Percentiles rank a stretch among this genome's conserved stretches.
These are phyloP conservation scores for Tetrahymena borealis DNA, from an alignment of 73 alveolate species.

Conservation along the genomic window DNA sequence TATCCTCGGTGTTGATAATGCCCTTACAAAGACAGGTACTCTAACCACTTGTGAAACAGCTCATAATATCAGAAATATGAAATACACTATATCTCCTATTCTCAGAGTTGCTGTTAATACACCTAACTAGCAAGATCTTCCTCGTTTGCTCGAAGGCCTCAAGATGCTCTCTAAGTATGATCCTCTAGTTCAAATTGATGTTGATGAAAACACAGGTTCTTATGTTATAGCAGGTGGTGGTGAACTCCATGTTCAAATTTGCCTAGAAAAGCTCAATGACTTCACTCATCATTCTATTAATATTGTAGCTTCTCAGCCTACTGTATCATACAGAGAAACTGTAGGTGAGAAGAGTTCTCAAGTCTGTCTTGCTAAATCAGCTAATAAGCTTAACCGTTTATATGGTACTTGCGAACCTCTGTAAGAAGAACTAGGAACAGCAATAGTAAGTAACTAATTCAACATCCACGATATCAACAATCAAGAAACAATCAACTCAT, in stretches of 20 bases:
- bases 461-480: constrained; percentile 43
- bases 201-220: constrained; percentile 45
- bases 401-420: not conserved
- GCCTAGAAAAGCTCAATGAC: constrained; percentile 49
- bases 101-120: constrained; percentile 45
- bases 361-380: not conserved
- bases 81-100: constrained; percentile 54
- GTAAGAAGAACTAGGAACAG: not conserved
- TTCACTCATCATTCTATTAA: constrained; percentile 25
- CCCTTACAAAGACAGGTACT: constrained; percentile 43
- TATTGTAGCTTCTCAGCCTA: constrained; percentile 43
- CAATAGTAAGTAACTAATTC: constrained; percentile 41
- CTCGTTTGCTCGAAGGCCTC: constrained; percentile 38
- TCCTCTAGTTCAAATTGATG: constrained; percentile 26
- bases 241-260: constrained; percentile 56
- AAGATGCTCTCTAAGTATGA: constrained; percentile 29
- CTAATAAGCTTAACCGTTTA: not conserved
- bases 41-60: constrained; percentile 43
- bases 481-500: constrained; percentile 41
- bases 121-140: constrained; percentile 37
- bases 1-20: constrained; percentile 64
- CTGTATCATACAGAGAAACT: constrained; percentile 60
- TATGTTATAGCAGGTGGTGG: constrained; percentile 48
- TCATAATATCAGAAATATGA: constrained; percentile 41
- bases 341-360: constrained; percentile 40